Evolutionary conservation across 2,329 filamentous ascomycete genomes (phyloP), one percentile per base, ranked within the genome.

Genomic region (Nectriaceae sp.): DNA sequence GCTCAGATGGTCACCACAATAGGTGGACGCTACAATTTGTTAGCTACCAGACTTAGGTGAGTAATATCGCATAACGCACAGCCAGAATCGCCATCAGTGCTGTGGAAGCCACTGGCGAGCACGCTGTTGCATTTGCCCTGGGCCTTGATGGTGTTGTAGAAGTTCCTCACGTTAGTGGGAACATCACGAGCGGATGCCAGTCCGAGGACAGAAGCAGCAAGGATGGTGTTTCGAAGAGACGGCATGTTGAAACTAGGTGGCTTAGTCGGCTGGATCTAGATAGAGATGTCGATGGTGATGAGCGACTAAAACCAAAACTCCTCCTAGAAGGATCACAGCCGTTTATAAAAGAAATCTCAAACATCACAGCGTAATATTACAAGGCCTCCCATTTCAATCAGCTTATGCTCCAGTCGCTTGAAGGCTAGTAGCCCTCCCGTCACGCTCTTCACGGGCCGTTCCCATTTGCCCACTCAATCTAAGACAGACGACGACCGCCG

Each of bases 1-100:
- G 16, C 59, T 40, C 13, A 71, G 29, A 45, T 73, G 70, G 50
- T 79, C 76, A 36, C 72, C 75, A 53, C 77, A 80, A 63, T 80
- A 80, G 10, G 60, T 58, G 43, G 66, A 70, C 16, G 57, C 70
- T 70, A 24, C 10, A 3, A 18, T 2, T 8, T 44, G 16, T 29
- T 15, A 38, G 16, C 35, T 21, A 22, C 18, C 8, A 21, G 4
- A n/a, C 6, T 18, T 3, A 3, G 11, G 4, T 20, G 18, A 5
- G 21, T 11, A 18, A 18, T 31, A 35, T 2, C 22, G 41, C 21
- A 5, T 24, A 11, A 53, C 62, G 49, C 61, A 73, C 72, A 65
- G 40, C 66, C 68, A 20, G 65, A 58, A 38, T 69, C 68, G 21
- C 63, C 64, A 15, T 72, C 61, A 4, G 60, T 51, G 54, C 70